Base-by-base conservation (phyloP, 768 basidiomycete species). In the Lactarius hatsudake region DNA sequence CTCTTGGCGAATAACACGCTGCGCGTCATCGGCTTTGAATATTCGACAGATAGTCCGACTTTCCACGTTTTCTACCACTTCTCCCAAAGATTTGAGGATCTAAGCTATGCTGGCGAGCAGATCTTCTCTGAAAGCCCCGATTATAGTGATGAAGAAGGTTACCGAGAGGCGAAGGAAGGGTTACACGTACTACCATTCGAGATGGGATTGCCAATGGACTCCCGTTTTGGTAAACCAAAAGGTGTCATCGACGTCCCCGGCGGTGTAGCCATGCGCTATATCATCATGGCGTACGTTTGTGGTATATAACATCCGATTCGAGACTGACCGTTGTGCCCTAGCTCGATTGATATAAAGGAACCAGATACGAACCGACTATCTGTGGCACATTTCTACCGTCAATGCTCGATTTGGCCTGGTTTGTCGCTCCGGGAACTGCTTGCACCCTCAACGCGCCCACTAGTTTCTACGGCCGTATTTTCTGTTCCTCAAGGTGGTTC, bases 371-470 rank as follows among this genome's bases (percentile, higher is more conserved):
- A 80, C 32, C 83, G 82, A 71, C 82, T 85, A 17, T 92, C 91
- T 3, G 88, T 96, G 40, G 89, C 94, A 4, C 94, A 97, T 76
- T 94, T 96, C 75, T 96, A 95, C 75, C 86, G 94, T 10, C 79
- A 87, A 56, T 88, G 93, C 75, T 86, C 87, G 62, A 79, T 96
- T 34, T 93, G 88, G 85, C 93, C 94, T 1, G 85, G 84, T 56
- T 76, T 94, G 23, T 82, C 91, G 65, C 84, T 89, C 4, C 77
- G 82, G 23, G 64, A 79, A 5, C 80, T 87, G 26, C 83, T 97
- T 20, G 81, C 86, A 2, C 82, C 89, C 3, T 82, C 86, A 3
- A 77, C 82, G 17, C 80, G 83, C 45, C 87, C 89, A 2, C 75
- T 94, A 17, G 82, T 83, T 68, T 84, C 85, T 34, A 82, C 82